phyloP scores from a whole-genome alignment of 257 asterid genomes.

The Gentiana macrophylla region DNA sequence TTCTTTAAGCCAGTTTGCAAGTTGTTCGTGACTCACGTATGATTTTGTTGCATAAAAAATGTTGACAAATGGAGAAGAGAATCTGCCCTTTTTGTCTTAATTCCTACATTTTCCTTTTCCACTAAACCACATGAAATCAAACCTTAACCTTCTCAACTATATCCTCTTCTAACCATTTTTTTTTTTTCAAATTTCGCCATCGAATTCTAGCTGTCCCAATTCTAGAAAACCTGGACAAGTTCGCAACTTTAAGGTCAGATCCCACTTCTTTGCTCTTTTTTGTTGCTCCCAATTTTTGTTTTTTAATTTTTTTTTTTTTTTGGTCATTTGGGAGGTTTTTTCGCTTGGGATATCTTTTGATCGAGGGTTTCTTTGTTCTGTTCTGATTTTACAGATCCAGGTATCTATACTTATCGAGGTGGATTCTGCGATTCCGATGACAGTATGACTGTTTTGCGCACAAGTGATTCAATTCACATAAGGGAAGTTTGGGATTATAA shows the following conservation, averaged over 20 bases:
- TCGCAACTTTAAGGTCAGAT: slow-evolving; percentile 21
- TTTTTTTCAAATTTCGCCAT: too few relatives aligned
- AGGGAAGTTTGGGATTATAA: slow-evolving; percentile 32
- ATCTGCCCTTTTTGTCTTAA: too few relatives aligned
- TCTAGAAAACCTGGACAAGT: too few relatives aligned
- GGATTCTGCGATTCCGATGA: slow-evolving; percentile 13
- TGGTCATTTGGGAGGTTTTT: slow-evolving; percentile 2
- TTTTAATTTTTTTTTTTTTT: neutral
- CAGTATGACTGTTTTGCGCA: slow-evolving; percentile 16
- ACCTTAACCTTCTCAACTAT: too few relatives aligned
- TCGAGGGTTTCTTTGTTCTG: neutral
- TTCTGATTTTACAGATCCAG: slow-evolving; percentile 18
- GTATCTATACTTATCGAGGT: slow-evolving; percentile 12
- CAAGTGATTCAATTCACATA: slow-evolving; percentile 17
- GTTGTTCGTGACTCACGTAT: too few relatives aligned
- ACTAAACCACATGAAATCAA: too few relatives aligned
- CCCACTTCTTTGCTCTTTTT: neutral
- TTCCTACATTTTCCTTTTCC: too few relatives aligned
- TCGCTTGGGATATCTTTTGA: neutral
- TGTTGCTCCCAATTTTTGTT: neutral
- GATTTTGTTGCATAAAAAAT: too few relatives aligned
- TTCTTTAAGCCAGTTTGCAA: too few relatives aligned
- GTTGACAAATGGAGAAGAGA: too few relatives aligned
- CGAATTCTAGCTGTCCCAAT: too few relatives aligned
- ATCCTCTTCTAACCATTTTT: too few relatives aligned